phyloP scores from a whole-genome alignment of 1,284 basidiomycete species.

The Tremellales sp. region DNA sequence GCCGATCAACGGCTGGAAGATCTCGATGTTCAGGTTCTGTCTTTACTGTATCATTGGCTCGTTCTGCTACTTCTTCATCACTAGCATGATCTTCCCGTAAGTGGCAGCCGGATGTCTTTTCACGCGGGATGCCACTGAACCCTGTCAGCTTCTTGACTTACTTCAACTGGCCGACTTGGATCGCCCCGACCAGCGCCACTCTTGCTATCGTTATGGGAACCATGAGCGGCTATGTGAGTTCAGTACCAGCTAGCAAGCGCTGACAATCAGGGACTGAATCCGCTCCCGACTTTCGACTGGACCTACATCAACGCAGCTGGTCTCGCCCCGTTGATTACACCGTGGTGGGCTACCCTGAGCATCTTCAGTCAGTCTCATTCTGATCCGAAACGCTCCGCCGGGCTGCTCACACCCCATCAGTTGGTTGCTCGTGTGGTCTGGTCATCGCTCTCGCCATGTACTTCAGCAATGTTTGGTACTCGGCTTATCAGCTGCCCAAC shows the following conservation, averaged over 20 bases:
- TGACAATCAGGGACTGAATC: constrained; percentile 44
- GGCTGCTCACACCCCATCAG: background rate
- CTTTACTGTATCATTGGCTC: constrained; percentile 6
- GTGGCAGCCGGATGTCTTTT: too few relatives aligned
- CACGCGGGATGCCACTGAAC: too few relatives aligned
- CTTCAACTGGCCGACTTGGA: constrained; percentile 60
- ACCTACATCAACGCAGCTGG: constrained; percentile 83
- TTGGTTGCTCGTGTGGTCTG: constrained; percentile 7
- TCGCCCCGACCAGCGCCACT: constrained; percentile 45
- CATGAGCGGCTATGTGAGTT: constrained; percentile 25
- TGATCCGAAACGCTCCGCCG: background rate
- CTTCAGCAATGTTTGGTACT: constrained; percentile 56
- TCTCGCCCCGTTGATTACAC: constrained; percentile 77
- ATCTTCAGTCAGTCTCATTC: constrained; percentile 56
- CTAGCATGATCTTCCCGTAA: constrained; percentile 14
- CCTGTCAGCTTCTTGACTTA: constrained; percentile 40
- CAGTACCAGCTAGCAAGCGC: too few relatives aligned
- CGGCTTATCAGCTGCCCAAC: constrained; percentile 79
- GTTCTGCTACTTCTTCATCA: constrained; percentile 16
- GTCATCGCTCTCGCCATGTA: constrained; percentile 7
- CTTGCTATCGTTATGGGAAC: constrained; percentile 19
- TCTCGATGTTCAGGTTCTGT: constrained; percentile 16
- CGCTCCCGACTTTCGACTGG: constrained; percentile 81
- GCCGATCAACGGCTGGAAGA: constrained; percentile 13
- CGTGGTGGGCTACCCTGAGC: constrained; percentile 77